phyloP scores from a whole-genome alignment of 257 asterid genomes.

The Capsicum chinense region DNA sequence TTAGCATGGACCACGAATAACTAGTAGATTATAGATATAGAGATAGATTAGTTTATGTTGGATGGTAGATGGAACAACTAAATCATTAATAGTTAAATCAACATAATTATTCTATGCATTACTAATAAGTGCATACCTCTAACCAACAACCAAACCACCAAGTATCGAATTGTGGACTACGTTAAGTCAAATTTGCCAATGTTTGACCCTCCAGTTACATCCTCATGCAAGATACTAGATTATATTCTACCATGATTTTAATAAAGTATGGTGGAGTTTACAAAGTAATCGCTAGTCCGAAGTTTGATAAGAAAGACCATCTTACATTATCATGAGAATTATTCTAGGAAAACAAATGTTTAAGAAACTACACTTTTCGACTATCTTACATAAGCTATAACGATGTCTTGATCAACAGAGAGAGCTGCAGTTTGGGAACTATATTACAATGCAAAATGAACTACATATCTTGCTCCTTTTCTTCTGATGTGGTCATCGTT shows the following conservation, averaged over 20 bases:
- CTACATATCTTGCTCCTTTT: neutral
- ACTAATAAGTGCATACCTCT: neutral
- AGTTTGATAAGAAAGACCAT: neutral
- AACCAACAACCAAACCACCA: neutral
- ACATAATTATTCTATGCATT: neutral
- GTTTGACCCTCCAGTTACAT: neutral
- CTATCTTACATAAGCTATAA: slow-evolving; percentile 17
- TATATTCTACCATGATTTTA: neutral
- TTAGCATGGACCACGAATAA: too few species aligned
- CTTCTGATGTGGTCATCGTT: slow-evolving; percentile 26
- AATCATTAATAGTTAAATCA: neutral
- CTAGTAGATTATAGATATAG: too few species aligned
- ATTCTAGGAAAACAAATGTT: neutral
- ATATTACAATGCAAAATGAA: neutral
- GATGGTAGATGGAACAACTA: neutral
- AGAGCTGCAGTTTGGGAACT: neutral
- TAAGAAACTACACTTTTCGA: neutral
- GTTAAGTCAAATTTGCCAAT: neutral
- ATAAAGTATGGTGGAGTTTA: neutral
- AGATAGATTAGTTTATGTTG: too few species aligned
- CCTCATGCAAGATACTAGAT: neutral
- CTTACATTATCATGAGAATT: neutral
- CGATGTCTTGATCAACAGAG: neutral
- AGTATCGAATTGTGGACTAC: neutral
- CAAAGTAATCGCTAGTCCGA: neutral